Percentiles rank a stretch among this genome's conserved stretches.
Conservation (phyloP, 345 rosid species). For the Boechera divaricarpa region DNA sequence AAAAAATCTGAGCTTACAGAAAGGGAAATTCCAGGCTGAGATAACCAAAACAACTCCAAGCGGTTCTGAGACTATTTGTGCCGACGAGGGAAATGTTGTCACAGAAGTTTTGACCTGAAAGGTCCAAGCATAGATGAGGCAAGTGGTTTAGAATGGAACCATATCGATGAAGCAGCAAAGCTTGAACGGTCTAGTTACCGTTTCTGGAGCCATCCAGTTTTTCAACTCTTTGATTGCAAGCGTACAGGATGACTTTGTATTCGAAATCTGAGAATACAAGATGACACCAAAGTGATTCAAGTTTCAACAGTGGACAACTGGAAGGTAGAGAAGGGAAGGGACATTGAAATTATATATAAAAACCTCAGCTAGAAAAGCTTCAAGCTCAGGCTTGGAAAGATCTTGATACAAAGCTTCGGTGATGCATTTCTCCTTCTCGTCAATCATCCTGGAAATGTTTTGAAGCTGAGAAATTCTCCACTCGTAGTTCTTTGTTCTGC, state of each 20-base stretch:
- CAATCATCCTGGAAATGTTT: constrained; percentile 62
- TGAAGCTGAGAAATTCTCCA: constrained; percentile 80
- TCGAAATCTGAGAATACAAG: constrained; percentile 56
- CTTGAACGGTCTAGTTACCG: constrained; percentile 48
- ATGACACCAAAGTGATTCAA: constrained; percentile 11
- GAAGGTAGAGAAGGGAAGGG: neutral
- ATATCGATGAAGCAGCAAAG: constrained; percentile 9
- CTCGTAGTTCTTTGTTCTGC: constrained; percentile 74
- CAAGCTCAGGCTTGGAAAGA: constrained; percentile 73
- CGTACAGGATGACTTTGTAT: constrained; percentile 59
- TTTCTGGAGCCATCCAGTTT: constrained; percentile 81
- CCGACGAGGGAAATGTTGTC: constrained; percentile 77
- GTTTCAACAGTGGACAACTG: constrained; percentile 5
- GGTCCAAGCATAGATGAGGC: constrained; percentile 4
- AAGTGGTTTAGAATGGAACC: constrained; percentile 23
- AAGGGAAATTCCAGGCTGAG: constrained; percentile 88
- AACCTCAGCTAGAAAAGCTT: constrained; percentile 77
- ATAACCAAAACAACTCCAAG: constrained; percentile 79
- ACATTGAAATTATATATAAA: neutral
- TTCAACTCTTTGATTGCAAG: constrained; percentile 68
- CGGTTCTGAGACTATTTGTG: constrained; percentile 84
- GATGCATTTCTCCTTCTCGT: constrained; percentile 68
- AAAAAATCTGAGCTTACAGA: constrained; percentile 51
- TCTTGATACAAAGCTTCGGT: constrained; percentile 63
- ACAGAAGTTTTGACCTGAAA: constrained; percentile 74